phyloP scores from a whole-genome alignment of 306 rosid species.

The Quillaja saponaria region DNA sequence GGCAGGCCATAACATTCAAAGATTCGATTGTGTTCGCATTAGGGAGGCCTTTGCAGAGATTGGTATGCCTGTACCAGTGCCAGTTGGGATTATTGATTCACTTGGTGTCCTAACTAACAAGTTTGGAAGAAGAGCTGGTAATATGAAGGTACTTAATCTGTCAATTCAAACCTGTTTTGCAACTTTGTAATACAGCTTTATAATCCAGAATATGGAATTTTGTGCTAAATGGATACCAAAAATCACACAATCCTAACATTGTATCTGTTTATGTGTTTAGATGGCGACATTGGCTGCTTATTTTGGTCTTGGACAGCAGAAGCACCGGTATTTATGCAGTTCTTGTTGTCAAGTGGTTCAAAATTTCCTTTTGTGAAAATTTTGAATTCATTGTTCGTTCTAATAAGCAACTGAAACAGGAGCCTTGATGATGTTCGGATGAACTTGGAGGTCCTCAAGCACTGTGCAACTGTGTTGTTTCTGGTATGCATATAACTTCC shows the following conservation, averaged over 20 bases:
- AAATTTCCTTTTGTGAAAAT: not conserved
- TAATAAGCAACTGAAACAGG: slow-evolving; percentile 51
- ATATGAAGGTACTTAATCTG: slow-evolving; percentile 91
- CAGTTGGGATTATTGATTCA: slow-evolving; percentile 75
- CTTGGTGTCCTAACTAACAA: slow-evolving; percentile 58
- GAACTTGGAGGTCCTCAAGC: slow-evolving; percentile 94
- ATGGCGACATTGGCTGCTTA: slow-evolving; percentile 94
- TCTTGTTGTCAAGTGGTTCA: not conserved
- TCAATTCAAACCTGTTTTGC: not conserved
- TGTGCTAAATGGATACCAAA: not conserved
- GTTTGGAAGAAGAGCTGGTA: slow-evolving; percentile 94
- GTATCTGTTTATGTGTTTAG: slow-evolving; percentile 38
- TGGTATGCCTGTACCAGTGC: slow-evolving; percentile 63
- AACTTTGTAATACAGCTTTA: too few relatives aligned
- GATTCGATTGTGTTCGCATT: slow-evolving; percentile 85
- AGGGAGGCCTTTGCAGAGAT: slow-evolving; percentile 72
- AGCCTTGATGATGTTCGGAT: slow-evolving; percentile 98
- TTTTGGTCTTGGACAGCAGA: slow-evolving; percentile 87
- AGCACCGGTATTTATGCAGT: slow-evolving; percentile 59
- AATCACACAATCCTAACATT: not conserved
- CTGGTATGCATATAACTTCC: slow-evolving; percentile 47
- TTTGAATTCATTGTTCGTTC: not conserved
- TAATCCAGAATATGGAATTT: too few relatives aligned
- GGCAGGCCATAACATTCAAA: slow-evolving; percentile 90
- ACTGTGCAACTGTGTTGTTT: slow-evolving; percentile 90